Percentiles rank a stretch among this genome's conserved stretches.
phyloP scores from a whole-genome alignment of 768 basidiomycete genomes.

The Hygrophorus pudorinus region DNA sequence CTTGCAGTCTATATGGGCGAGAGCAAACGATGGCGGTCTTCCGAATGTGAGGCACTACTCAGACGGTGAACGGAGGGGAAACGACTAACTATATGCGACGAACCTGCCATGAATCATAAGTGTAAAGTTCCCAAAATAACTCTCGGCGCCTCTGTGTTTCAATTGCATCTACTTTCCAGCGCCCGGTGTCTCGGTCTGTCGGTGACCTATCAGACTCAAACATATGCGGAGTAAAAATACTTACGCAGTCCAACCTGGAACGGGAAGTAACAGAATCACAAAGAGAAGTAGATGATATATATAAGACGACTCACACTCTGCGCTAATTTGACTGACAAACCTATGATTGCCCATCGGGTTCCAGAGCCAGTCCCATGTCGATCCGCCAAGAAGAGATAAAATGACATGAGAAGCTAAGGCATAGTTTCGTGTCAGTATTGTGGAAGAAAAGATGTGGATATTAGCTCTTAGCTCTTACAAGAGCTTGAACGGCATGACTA shows the following conservation, averaged over 20 bases:
- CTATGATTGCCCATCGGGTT: conserved; percentile 59
- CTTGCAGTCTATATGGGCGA: conserved; percentile 58
- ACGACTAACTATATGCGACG: background rate
- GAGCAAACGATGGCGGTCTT: conserved; percentile 58
- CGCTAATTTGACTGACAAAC: conserved; percentile 57
- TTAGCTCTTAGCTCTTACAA: conserved; percentile 33
- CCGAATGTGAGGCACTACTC: conserved; percentile 51
- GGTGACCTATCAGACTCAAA: conserved; percentile 4
- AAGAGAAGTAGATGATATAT: background rate
- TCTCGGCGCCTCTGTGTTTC: conserved; percentile 58
- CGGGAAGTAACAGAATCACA: conserved; percentile 10
- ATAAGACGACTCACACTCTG: conserved; percentile 46
- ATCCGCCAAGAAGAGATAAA: conserved; percentile 59
- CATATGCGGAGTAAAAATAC: conserved; percentile 15
- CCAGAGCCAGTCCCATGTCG: conserved; percentile 58
- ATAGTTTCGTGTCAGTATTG: conserved; percentile 2
- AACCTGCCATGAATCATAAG: conserved; percentile 39
- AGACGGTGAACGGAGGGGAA: background rate
- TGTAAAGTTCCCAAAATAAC: conserved; percentile 59
- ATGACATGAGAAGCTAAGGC: conserved; percentile 56
- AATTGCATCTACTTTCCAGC: conserved; percentile 47
- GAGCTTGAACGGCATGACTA: conserved; percentile 53
- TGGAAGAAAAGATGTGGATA: conserved; percentile 5
- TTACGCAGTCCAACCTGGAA: conserved; percentile 60
- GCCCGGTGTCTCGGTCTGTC: conserved; percentile 61